Conservation (phyloP, 164 flowering plant species). For the Euptelea pleiosperma region DNA sequence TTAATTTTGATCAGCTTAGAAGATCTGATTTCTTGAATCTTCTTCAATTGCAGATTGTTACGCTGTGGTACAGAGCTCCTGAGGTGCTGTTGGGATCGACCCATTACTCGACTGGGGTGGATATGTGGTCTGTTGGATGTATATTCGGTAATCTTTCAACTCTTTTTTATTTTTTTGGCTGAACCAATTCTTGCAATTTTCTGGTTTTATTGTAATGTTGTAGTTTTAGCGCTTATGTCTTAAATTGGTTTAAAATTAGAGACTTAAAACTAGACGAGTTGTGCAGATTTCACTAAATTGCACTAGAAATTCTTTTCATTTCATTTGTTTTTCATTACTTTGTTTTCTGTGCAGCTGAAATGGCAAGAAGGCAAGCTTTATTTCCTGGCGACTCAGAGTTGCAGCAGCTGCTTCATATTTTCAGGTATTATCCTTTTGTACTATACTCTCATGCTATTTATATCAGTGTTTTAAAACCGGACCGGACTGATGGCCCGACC, state of each 20-base stretch:
- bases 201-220: not conserved
- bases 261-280: too few species aligned
- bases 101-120: constrained; percentile 88
- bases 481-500: too few species aligned
- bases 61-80: constrained; percentile 98
- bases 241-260: not conserved
- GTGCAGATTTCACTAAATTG: not conserved
- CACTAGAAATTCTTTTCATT: not conserved
- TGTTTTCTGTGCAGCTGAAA: constrained; percentile 62
- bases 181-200: not conserved
- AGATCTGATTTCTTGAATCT: not conserved
- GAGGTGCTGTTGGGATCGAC: constrained; percentile 87
- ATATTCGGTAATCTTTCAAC: constrained; percentile 62
- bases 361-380: constrained; percentile 84
- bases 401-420: constrained; percentile 93
- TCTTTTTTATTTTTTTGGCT: not conserved
- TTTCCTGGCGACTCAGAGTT: constrained; percentile 99
- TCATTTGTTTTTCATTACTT: not conserved
- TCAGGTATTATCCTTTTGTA: constrained; percentile 45
- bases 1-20: not conserved
- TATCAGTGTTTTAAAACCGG: too few species aligned
- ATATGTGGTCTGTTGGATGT: constrained; percentile 99
- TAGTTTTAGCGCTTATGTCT: not conserved
- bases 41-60: constrained; percentile 57
- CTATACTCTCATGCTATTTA: not conserved